A percentile compares a stretch with the other conserved stretches of the same genome.
Evolutionary conservation across 2,329 filamentous ascomycete species (phyloP).

Genomic region (Neurospora crassa): DNA sequence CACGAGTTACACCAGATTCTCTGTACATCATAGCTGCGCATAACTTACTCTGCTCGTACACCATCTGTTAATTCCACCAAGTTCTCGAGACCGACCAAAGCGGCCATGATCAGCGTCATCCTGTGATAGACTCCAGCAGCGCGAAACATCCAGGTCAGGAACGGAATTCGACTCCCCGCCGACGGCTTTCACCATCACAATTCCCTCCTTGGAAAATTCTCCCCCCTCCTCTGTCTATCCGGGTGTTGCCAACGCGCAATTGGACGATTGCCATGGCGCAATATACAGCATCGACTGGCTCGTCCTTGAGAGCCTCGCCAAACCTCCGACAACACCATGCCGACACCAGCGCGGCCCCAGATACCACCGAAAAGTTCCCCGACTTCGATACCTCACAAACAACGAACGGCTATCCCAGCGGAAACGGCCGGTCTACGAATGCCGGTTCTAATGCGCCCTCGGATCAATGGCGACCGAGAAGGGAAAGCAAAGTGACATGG

Average conservation of each 20-base stretch:
- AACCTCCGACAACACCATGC: slow-evolving; percentile 20
- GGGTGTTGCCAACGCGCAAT: not conserved
- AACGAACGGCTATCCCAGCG: slow-evolving; percentile 19
- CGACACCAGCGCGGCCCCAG: slow-evolving; percentile 16
- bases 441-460: slow-evolving; percentile 2
- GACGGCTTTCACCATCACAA: not conserved
- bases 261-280: slow-evolving; percentile 23
- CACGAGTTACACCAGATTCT: not conserved
- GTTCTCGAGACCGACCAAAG: not conserved
- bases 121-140: not conserved
- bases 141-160: not conserved
- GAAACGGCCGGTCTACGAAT: slow-evolving; percentile 15
- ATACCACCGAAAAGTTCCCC: slow-evolving; percentile 47
- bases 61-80: not conserved
- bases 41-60: not conserved
- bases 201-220: not conserved
- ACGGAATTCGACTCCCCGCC: not conserved
- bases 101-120: not conserved
- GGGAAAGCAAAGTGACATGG: slow-evolving; percentile 34
- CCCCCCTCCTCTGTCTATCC: not conserved
- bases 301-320: slow-evolving; percentile 26
- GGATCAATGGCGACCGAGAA: slow-evolving; percentile 54
- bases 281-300: slow-evolving; percentile 27
- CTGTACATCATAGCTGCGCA: not conserved
- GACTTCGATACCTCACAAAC: slow-evolving; percentile 35